Conservation (phyloP, 768 basidiomycete genomes). For the Tylopilus rubrobrunneus region DNA sequence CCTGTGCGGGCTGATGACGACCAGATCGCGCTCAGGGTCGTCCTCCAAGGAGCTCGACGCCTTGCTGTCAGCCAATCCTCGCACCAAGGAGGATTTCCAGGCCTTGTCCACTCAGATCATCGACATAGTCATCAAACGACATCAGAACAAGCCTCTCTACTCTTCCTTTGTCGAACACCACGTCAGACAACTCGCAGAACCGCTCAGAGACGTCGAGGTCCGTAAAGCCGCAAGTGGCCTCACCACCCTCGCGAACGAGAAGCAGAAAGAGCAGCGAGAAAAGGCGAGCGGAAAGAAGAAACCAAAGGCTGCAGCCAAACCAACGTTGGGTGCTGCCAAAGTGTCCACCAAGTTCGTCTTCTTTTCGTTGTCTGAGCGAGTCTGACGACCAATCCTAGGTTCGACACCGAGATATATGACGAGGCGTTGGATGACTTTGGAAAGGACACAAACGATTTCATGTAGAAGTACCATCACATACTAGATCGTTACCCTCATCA, state of each 20-base stretch:
- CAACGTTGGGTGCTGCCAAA: constrained; percentile 72
- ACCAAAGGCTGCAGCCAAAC: constrained; percentile 64
- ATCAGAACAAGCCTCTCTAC: constrained; percentile 81
- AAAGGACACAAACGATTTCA: constrained; percentile 75
- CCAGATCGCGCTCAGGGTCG: constrained; percentile 43
- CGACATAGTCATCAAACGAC: constrained; percentile 70
- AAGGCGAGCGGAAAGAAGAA: constrained; percentile 91
- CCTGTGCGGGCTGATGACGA: background rate
- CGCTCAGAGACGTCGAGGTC: constrained; percentile 87
- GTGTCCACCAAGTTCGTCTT: constrained; percentile 53
- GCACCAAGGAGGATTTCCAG: constrained; percentile 86
- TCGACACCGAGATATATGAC: constrained; percentile 80
- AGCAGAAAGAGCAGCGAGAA: constrained; percentile 86
- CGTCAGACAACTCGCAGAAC: constrained; percentile 65
- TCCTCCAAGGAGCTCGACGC: constrained; percentile 64
- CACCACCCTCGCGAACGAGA: constrained; percentile 89
- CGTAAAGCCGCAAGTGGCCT: constrained; percentile 83
- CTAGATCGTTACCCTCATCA: background rate
- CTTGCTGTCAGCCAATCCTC: constrained; percentile 74
- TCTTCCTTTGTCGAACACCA: constrained; percentile 81
- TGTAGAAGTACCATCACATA: constrained; percentile 52
- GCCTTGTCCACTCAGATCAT: constrained; percentile 70
- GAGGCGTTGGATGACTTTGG: constrained; percentile 91
- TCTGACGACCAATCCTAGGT: constrained; percentile 37
- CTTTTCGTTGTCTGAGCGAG: background rate